Conservation (phyloP, 305 asterid species). For the Caryopteris hybrid region DNA sequence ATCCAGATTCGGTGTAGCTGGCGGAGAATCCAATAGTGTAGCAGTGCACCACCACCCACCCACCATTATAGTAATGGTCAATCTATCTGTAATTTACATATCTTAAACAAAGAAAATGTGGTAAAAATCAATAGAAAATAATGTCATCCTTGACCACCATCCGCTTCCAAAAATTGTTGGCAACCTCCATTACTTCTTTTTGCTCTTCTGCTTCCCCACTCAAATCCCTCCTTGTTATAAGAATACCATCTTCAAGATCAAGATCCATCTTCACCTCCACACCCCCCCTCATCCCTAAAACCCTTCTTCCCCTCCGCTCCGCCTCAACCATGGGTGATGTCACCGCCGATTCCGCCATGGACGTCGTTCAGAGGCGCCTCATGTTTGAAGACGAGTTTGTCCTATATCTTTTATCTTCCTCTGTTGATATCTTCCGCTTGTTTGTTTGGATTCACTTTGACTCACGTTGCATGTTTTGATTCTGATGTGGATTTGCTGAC, state of each 20-base stretch:
- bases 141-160: slow-evolving; percentile 27
- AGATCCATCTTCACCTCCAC: slow-evolving; percentile 11
- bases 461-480: background rate
- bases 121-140: background rate
- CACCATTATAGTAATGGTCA: background rate
- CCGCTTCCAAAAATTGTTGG: slow-evolving; percentile 27
- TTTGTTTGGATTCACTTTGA: no score
- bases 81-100: no score
- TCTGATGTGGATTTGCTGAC: background rate
- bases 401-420: background rate
- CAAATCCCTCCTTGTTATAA: slow-evolving; percentile 15
- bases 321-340: slow-evolving; percentile 45
- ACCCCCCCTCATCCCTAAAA: background rate
- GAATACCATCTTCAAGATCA: background rate
- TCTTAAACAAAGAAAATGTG: background rate
- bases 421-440: background rate
- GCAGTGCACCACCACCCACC: background rate
- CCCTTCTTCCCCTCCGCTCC: background rate
- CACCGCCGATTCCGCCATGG: slow-evolving; percentile 72
- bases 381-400: slow-evolving; percentile 97
- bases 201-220: slow-evolving; percentile 19
- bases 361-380: slow-evolving; percentile 95
- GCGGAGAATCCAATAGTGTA: no score
- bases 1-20: no score
- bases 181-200: slow-evolving; percentile 14